Evolutionary conservation across 2,329 filamentous ascomycete species (phyloP).

Genomic region (Aspergillus pseudotamarii): DNA sequence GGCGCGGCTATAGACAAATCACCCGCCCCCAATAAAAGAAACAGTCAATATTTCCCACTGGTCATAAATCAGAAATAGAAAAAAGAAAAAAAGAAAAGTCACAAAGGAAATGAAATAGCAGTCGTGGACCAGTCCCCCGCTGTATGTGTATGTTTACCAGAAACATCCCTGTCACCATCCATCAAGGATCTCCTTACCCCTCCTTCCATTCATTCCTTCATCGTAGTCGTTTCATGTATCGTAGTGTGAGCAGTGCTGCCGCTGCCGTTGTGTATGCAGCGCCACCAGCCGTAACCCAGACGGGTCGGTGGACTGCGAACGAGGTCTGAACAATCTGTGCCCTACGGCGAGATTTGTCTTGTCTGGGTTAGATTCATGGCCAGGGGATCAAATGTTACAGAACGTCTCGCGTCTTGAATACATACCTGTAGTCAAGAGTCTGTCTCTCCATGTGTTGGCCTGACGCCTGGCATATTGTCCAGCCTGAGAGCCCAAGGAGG

Average conservation of each 20-base stretch:
- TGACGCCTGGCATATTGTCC: constrained; percentile 23
- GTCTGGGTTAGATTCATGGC: not conserved
- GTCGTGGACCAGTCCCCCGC: constrained; percentile 6
- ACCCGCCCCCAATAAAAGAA: not conserved
- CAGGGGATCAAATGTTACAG: not conserved
- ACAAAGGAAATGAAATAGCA: not conserved
- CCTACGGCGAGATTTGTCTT: constrained; percentile 33
- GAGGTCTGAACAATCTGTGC: constrained; percentile 33
- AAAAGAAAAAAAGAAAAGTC: not conserved
- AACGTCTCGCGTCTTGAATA: not conserved
- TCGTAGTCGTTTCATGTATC: constrained; percentile 30
- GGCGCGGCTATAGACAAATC: not conserved
- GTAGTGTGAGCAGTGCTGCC: constrained; percentile 36
- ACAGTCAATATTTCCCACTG: not conserved
- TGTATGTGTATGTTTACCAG: constrained; percentile 8
- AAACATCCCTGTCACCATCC: not conserved
- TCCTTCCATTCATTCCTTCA: not conserved
- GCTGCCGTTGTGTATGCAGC: constrained; percentile 35
- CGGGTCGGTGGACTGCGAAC: constrained; percentile 34
- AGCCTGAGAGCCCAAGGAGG: constrained; percentile 20
- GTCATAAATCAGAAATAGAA: not conserved
- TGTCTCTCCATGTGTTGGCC: constrained; percentile 20
- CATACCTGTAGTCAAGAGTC: constrained; percentile 25
- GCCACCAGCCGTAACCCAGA: constrained; percentile 35
- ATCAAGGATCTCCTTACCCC: not conserved